Conservation (phyloP, 176 grass and related monocot genomes). For the Triticum turgidum region DNA sequence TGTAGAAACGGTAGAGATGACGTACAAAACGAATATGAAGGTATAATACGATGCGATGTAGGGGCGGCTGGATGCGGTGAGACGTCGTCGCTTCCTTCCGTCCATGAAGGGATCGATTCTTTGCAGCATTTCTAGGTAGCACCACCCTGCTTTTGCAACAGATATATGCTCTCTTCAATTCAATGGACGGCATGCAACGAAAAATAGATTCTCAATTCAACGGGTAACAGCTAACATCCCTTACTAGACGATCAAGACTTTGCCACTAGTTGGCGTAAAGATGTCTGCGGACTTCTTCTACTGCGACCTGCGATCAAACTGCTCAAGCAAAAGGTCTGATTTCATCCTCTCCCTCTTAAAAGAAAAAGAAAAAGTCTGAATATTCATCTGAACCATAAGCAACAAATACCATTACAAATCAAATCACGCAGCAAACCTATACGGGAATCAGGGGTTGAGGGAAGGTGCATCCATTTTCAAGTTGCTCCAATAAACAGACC, state of each 20-base stretch:
- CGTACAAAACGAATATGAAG: background rate
- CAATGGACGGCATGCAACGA: background rate
- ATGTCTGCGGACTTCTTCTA: too few relatives aligned
- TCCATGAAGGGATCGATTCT: slow-evolving; percentile 27
- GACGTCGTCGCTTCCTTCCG: background rate
- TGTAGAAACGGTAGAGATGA: background rate
- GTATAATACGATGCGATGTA: slow-evolving; percentile 22
- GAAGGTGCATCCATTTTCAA: background rate
- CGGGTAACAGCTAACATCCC: too few relatives aligned
- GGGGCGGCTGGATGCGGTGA: background rate
- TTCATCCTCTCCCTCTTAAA: too few relatives aligned
- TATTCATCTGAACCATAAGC: background rate
- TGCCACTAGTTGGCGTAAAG: too few relatives aligned
- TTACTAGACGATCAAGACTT: too few relatives aligned
- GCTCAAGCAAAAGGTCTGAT: background rate
- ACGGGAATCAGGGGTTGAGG: background rate
- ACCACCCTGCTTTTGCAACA: background rate
- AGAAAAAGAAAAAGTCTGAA: background rate
- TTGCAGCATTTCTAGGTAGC: background rate
- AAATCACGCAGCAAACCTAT: background rate
- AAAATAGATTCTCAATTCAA: background rate
- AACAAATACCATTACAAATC: background rate
- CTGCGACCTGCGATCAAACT: background rate
- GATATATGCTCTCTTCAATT: slow-evolving; percentile 24
- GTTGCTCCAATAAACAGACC: background rate